Percentiles rank a stretch among this genome's conserved stretches.
These are phyloP conservation scores for Blastocystis sp. DNA, from an alignment of 352 stramenopile genomes.

Conservation along the genomic window DNA sequence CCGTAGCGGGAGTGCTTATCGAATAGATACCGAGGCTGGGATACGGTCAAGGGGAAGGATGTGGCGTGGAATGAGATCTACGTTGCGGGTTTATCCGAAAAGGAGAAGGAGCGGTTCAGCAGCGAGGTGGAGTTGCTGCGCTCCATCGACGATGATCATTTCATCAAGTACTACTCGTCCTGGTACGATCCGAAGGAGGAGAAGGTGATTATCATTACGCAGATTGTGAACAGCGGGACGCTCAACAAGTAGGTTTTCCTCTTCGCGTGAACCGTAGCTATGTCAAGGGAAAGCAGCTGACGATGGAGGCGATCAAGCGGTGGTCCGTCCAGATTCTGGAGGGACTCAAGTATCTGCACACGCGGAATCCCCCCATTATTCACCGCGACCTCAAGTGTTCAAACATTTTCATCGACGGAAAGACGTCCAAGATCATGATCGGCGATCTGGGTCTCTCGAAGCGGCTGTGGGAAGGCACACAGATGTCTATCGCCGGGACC, in stretches of 20 bases:
- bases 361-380: constrained; percentile 75
- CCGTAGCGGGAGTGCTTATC: background rate
- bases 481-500: constrained; percentile 67
- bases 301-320: constrained; percentile 69
- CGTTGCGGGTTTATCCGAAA: constrained; percentile 81
- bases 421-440: constrained; percentile 89
- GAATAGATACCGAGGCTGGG: constrained; percentile 78
- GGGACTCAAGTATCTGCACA: constrained; percentile 81
- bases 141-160: constrained; percentile 92
- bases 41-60: constrained; percentile 93
- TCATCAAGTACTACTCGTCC: constrained; percentile 95
- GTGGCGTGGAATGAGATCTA: constrained; percentile 97
- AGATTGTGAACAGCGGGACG: constrained; percentile 89
- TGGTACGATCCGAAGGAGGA: constrained; percentile 95
- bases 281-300: constrained; percentile 68
- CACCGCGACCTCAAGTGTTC: constrained; percentile 83
- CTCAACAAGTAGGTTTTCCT: constrained; percentile 67
- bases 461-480: background rate
- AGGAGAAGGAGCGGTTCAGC: constrained; percentile 84
- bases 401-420: constrained; percentile 96
- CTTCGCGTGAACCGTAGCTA: constrained; percentile 9
- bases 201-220: constrained; percentile 94
- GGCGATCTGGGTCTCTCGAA: constrained; percentile 80
- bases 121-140: constrained; percentile 91
- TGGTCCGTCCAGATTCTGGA: constrained; percentile 82